Percentiles rank a stretch among this genome's conserved stretches.
Evolutionary conservation across 805 yeast genomes (phyloP).

Genomic region (Myxozyma melibiosi): DNA sequence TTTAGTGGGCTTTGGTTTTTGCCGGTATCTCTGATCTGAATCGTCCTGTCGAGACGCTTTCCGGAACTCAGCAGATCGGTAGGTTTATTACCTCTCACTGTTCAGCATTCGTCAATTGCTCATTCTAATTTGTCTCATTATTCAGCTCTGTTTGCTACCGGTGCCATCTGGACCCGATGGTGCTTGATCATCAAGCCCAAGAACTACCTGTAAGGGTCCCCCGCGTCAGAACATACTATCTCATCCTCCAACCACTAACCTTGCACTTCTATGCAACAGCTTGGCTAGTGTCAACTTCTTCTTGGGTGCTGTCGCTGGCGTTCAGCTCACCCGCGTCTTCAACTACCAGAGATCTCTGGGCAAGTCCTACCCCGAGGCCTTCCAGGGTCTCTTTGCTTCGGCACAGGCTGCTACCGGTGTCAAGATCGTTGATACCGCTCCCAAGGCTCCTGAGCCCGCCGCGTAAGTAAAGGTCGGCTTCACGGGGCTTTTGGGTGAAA

Average conservation of each 20-base stretch:
- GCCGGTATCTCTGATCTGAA: constrained; percentile 87
- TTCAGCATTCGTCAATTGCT: constrained; percentile 7
- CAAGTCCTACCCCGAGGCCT: constrained; percentile 30
- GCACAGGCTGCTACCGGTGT: constrained; percentile 2
- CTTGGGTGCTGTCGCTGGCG: constrained; percentile 85
- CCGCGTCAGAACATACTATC: too few relatives aligned
- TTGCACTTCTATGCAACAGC: background rate
- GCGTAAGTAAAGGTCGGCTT: background rate
- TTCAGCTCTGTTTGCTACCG: constrained; percentile 80
- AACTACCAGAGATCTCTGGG: constrained; percentile 24
- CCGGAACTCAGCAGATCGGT: constrained; percentile 78
- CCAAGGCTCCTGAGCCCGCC: background rate
- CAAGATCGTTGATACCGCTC: constrained; percentile 12
- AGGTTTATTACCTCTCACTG: too few relatives aligned
- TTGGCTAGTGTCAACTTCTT: constrained; percentile 94
- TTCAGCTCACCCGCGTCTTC: constrained; percentile 71
- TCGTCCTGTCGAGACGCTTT: constrained; percentile 89
- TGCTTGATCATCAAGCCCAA: constrained; percentile 89
- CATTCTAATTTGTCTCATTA: constrained; percentile 7
- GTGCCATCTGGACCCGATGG: constrained; percentile 98
- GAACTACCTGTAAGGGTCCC: constrained; percentile 62
- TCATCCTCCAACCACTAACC: background rate
- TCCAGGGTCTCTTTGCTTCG: constrained; percentile 25
- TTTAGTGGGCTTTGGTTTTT: constrained; percentile 80
- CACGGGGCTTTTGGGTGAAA: background rate